Base-by-base conservation (phyloP, 768 basidiomycete genomes). In the Termitomyces eurrhizus region DNA sequence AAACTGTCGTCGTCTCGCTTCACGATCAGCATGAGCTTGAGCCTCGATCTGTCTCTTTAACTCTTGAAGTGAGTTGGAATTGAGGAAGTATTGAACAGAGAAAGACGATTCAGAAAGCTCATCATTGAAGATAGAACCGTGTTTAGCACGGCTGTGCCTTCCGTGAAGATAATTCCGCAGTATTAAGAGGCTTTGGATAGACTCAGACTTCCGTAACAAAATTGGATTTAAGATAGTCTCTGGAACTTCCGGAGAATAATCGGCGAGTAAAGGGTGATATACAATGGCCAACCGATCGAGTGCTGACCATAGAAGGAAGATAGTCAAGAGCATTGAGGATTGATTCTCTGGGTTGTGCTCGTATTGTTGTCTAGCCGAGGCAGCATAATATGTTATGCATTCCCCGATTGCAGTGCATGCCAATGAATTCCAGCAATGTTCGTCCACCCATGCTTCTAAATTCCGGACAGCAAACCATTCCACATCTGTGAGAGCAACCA, bases 241-340 rank as follows among this genome's bases (percentile, higher is more conserved):
- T 0, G 78, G 73, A 0, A 84, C 66, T 59, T 80, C 81, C 0
- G 83, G 81, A 12, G 80, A 77, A 57, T 80, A 84, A 5, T 76
- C 67, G 0, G 45, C 46, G 6, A 84, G 67, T 11, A 83, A 69
- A 2, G 82, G 77, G 41, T 69, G 67, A 26, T 72, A 67, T 18
- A 42, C 44, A 21, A 76, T 66, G 2, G 67, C 72, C 14, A 77
- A 36, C 29, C 62, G 72, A 62, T 84, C 82, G 6, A 83, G 68
- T 0, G 75, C 78, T 1, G 79, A 70, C 83, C 83, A 84, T 18
- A 84, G 70, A 36, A 81, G 77, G 26, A 83, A 64, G 36, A 77
- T 60, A 5, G 77, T 78, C 50, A 84, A 65, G 45, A 83, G 62
- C 74, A 84, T 78, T 2, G 77, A 56, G 0, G 81, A 82, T 4